Evolutionary conservation across 1,284 basidiomycete genomes (phyloP), one percentile per base, ranked within the genome.

Genomic region (Puccinia brachypodii): DNA sequence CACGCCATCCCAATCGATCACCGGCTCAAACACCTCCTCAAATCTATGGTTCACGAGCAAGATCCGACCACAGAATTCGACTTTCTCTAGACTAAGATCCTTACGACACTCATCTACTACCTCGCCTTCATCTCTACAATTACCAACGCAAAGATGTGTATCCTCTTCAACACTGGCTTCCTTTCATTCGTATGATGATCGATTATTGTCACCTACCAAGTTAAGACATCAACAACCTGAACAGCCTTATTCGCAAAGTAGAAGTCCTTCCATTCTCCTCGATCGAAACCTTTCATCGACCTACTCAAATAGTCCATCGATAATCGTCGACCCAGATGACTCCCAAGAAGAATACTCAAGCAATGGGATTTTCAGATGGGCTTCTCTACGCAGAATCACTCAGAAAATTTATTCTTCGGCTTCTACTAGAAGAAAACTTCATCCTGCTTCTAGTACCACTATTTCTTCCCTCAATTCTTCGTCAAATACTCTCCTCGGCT

Each of bases 401-500:
- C 68, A 62, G 7, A 80, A 73, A 36, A 80, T 80, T 50, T 80
- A 80, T 33, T 60, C 68, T 13, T 11, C 3, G 3, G 25, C 53
- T 19, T 33, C 50, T 31, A 40, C 19, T 6, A 47, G n/a, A n/a
- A 76, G 38, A 19, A 60, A 14, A 31, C 53, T 31, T 56, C 71
- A 56, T n/a, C 76, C 66, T 4, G 33, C 50, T 28, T 16, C 11
- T 22, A 11, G 47, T 36, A 44, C 64, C 22, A 28, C 28, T 50
- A 7, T 42, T 50, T 68, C 66, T 13, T 25, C 42, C 22, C 22
- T 40, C 36, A 69, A 53, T 25, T 80, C 77, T 22, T 33, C 77
- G 22, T 53, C 76, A 19, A 80, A 80, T 28, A 62, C 69, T 1
- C 19, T 72, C n/a, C 60, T 73, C 31, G 93, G 93, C 0, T 88